phyloP scores from a whole-genome alignment of 441 rosid species.

The Erodium texanum region DNA sequence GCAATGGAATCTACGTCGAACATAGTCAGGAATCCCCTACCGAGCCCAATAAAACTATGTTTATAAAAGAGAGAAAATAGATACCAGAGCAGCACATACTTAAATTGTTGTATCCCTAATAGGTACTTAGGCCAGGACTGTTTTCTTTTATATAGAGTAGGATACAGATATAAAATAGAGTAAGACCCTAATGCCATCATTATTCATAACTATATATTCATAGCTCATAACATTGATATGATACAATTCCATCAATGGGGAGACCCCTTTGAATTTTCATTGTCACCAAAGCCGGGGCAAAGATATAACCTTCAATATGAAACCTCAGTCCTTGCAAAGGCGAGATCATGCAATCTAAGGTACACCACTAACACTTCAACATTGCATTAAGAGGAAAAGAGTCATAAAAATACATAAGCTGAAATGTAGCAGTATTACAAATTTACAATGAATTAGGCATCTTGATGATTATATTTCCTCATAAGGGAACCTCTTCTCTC shows the following conservation, averaged over 20 bases:
- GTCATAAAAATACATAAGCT: neutral
- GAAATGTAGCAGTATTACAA: neutral
- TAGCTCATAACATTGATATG: neutral
- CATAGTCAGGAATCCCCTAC: neutral
- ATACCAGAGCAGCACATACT: neutral
- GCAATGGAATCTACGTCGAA: neutral
- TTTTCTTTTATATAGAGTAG: neutral
- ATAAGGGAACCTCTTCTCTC: neutral
- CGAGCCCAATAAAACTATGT: neutral
- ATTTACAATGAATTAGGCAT: constrained; percentile 5
- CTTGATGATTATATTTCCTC: neutral
- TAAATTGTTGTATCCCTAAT: neutral
- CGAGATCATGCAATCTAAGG: neutral
- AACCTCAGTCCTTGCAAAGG: neutral
- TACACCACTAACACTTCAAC: neutral
- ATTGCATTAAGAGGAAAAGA: neutral
- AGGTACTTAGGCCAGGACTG: neutral
- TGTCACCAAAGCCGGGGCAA: neutral
- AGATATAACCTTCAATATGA: neutral
- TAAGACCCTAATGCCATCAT: neutral
- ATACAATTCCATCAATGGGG: constrained; percentile 2
- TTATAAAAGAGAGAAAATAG: neutral
- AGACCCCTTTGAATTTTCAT: neutral
- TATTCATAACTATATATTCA: neutral
- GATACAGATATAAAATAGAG: neutral